A percentile compares a stretch with the other conserved stretches of the same genome.
phyloP scores from a whole-genome alignment of 306 rosid species.

The Ormosia semicastrata region DNA sequence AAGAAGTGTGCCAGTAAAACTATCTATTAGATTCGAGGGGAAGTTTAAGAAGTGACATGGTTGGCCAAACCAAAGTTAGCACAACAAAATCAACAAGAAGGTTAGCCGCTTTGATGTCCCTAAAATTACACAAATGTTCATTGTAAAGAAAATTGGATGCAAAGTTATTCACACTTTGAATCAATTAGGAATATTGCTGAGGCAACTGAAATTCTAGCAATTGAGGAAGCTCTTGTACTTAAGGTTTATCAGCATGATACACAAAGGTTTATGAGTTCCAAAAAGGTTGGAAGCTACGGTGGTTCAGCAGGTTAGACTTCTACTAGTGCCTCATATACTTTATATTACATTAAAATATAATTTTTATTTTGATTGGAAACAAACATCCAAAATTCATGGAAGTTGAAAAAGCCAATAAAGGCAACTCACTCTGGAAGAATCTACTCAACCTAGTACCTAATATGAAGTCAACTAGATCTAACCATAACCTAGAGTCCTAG shows the following conservation, averaged over 20 bases:
- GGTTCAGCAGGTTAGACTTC: not conserved
- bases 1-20: no score
- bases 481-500: not conserved
- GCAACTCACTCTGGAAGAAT: not conserved
- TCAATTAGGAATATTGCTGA: constrained; percentile 31
- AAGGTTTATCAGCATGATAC: constrained; percentile 74
- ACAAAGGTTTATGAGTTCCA: not conserved
- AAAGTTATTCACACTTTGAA: no score
- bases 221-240: constrained; percentile 82
- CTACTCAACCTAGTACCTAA: not conserved
- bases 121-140: no score
- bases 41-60: no score
- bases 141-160: no score
- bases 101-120: no score
- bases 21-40: no score
- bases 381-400: not conserved
- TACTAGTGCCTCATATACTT: no score
- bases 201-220: constrained; percentile 89
- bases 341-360: not conserved
- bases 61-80: no score
- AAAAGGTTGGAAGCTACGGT: no score
- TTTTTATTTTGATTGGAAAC: not conserved
- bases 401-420: not conserved
- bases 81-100: no score
- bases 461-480: not conserved